phyloP scores from a whole-genome alignment of 495 filamentous ascomycete genomes.

The Staphylotrichum longicolle region DNA sequence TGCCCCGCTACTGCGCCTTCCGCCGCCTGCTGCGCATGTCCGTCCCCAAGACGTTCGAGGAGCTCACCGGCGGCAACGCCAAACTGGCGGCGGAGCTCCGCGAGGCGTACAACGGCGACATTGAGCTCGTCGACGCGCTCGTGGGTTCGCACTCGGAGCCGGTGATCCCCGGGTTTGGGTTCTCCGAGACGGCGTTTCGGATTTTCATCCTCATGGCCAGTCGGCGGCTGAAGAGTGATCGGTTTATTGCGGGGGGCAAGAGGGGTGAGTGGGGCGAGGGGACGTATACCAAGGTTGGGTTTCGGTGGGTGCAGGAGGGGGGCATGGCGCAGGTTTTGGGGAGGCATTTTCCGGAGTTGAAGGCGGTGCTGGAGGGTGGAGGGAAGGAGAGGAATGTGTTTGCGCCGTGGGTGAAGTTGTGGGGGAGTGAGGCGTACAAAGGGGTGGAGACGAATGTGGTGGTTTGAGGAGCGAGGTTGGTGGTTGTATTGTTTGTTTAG shows the following conservation, averaged over 20 bases:
- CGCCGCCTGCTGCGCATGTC: slow-evolving; percentile 41
- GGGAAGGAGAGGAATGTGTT: slow-evolving; percentile 32
- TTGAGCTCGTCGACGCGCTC: slow-evolving; percentile 42
- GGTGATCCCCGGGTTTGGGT: slow-evolving; percentile 44
- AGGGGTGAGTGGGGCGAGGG: slow-evolving; percentile 30
- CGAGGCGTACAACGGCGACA: slow-evolving; percentile 34
- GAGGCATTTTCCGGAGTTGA: slow-evolving; percentile 40
- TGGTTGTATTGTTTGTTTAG: no score
- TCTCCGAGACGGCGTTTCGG: slow-evolving; percentile 43
- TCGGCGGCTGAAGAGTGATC: slow-evolving; percentile 42
- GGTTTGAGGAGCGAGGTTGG: no score
- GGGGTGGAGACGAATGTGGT: slow-evolving; percentile 23
- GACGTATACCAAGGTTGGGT: slow-evolving; percentile 40
- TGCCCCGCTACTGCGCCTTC: slow-evolving; percentile 48
- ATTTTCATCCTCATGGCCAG: slow-evolving; percentile 42
- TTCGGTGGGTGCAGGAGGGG: slow-evolving; percentile 41
- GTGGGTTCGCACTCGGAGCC: slow-evolving; percentile 41
- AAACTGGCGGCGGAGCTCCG: slow-evolving; percentile 32
- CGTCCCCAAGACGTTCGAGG: slow-evolving; percentile 32
- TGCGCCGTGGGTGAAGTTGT: slow-evolving; percentile 41
- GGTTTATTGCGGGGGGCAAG: slow-evolving; percentile 36
- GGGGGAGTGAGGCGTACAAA: slow-evolving; percentile 26
- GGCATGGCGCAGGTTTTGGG: slow-evolving; percentile 36
- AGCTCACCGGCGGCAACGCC: slow-evolving; percentile 38
- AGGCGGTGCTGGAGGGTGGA: slow-evolving; percentile 23